Evolutionary conservation across 176 grass and related monocot genomes (phyloP).

Genomic region (Avena sativa): DNA sequence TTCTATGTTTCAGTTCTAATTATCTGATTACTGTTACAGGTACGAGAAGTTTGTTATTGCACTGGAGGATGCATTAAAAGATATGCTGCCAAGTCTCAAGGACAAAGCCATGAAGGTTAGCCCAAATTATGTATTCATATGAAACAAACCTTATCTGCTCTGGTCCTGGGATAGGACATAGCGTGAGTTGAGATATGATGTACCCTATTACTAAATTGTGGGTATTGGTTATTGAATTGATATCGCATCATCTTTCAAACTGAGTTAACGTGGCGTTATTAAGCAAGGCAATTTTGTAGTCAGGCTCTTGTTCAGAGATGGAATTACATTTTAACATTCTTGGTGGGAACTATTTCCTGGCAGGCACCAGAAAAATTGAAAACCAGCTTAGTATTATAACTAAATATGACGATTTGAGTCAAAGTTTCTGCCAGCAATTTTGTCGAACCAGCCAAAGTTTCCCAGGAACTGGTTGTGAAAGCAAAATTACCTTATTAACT

Average conservation of each 20-base stretch:
- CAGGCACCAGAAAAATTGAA: constrained; percentile 18
- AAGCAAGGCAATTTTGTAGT: not conserved
- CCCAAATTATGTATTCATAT: constrained; percentile 37
- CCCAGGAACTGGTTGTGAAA: constrained; percentile 12
- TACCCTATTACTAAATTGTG: not conserved
- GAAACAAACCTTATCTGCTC: not conserved
- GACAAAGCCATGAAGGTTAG: constrained; percentile 98
- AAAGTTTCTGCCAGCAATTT: constrained; percentile 6
- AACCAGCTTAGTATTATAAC: not conserved
- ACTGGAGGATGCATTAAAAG: constrained; percentile 90
- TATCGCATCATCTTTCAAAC: not conserved
- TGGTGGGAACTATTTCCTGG: constrained; percentile 10
- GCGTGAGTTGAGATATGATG: not conserved
- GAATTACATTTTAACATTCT: constrained; percentile 12
- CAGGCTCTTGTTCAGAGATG: not conserved
- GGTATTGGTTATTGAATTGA: not conserved
- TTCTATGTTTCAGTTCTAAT: not conserved
- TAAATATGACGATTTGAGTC: not conserved
- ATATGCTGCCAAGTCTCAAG: constrained; percentile 95
- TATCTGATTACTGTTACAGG: constrained; percentile 53
- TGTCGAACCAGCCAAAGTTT: constrained; percentile 29
- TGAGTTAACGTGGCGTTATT: not conserved
- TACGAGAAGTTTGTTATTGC: constrained; percentile 95
- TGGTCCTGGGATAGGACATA: not conserved
- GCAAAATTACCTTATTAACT: not conserved